phyloP scores from a whole-genome alignment of 352 stramenopile genomes.

The Discostella stelligera region DNA sequence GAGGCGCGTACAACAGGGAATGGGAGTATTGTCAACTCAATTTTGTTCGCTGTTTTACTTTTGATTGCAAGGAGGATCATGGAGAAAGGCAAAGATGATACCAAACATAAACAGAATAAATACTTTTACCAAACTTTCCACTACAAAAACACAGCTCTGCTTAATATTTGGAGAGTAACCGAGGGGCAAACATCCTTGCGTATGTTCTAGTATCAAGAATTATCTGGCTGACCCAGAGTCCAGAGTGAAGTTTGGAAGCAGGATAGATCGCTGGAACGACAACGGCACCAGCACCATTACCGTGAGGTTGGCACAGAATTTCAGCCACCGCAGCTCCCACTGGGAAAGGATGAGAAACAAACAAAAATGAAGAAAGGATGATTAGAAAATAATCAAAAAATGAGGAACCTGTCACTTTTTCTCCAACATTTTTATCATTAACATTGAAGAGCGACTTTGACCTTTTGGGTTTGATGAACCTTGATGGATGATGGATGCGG shows the following conservation, averaged over 20 bases:
- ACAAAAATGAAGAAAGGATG: neutral
- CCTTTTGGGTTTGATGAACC: slow-evolving; percentile 28
- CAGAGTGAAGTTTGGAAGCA: slow-evolving; percentile 73
- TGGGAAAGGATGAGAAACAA: neutral
- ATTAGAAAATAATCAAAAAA: too few relatives aligned
- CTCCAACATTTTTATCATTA: slow-evolving; percentile 18
- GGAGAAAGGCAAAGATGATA: slow-evolving; percentile 1
- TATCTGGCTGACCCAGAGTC: slow-evolving; percentile 64
- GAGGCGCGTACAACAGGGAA: slow-evolving; percentile 46
- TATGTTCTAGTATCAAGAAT: slow-evolving; percentile 62
- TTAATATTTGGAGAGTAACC: slow-evolving; percentile 67
- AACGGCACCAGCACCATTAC: neutral
- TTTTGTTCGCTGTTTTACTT: slow-evolving; percentile 61
- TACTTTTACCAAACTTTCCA: slow-evolving; percentile 12
- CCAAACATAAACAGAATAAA: slow-evolving; percentile 22
- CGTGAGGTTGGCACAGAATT: neutral
- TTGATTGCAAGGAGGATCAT: slow-evolving; percentile 25
- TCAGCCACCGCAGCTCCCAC: neutral
- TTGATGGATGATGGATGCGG: slow-evolving; percentile 39
- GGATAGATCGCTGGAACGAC: slow-evolving; percentile 10
- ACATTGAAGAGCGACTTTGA: slow-evolving; percentile 43
- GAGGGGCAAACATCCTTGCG: slow-evolving; percentile 68
- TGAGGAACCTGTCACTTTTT: slow-evolving; percentile 4
- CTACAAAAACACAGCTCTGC: slow-evolving; percentile 23
- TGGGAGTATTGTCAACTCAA: slow-evolving; percentile 69